These are phyloP conservation scores for Pythium vanterpoolii DNA, from an alignment of 352 stramenopile species.

Conservation along the genomic window DNA sequence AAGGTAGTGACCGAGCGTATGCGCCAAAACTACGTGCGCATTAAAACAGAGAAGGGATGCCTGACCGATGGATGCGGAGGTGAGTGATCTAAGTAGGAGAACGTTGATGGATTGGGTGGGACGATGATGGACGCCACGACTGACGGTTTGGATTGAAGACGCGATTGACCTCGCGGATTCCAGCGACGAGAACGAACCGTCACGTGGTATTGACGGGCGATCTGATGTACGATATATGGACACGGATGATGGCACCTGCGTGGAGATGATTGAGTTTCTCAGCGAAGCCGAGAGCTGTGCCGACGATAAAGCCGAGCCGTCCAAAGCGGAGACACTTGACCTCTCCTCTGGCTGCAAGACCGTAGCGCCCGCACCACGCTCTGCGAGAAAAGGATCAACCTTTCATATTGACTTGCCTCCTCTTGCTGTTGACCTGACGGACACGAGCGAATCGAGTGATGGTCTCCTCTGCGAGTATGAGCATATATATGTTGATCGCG, in stretches of 20 bases:
- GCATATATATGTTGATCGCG: constrained; percentile 8
- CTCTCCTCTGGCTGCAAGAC: neutral
- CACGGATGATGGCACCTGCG: neutral
- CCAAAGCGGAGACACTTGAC: neutral
- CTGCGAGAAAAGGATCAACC: neutral
- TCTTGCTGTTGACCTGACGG: neutral
- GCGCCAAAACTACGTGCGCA: neutral
- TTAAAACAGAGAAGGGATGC: constrained; percentile 5
- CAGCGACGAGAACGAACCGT: neutral
- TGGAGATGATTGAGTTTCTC: constrained; percentile 2
- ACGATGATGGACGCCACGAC: neutral
- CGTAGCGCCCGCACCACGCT: no score
- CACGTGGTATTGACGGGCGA: neutral
- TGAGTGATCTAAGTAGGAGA: no score
- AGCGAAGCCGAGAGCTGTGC: constrained; percentile 2
- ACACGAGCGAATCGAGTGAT: neutral
- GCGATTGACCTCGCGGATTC: constrained; percentile 7
- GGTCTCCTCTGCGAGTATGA: constrained; percentile 15
- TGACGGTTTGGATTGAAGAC: no score
- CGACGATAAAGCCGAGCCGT: neutral
- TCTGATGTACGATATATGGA: neutral
- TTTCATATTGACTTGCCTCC: neutral
- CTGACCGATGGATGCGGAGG: neutral
- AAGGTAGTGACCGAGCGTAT: neutral
- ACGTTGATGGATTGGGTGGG: neutral